Percentiles rank a stretch among this genome's conserved stretches.
Conservation (phyloP, 345 rosid species). For the Boechera divaricarpa region DNA sequence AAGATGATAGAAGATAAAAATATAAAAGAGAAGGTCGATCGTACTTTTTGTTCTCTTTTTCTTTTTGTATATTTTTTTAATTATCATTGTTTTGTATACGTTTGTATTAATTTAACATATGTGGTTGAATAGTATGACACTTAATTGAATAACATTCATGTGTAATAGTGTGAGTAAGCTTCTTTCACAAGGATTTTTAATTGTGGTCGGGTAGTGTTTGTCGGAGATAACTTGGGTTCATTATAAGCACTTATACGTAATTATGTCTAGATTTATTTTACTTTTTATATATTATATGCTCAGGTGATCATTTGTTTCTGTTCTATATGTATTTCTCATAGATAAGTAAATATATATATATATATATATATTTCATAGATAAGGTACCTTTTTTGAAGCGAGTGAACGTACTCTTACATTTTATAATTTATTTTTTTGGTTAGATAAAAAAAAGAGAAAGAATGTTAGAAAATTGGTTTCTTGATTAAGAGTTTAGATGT, state of each 20-base stretch:
- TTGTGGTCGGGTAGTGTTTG: constrained; percentile 36
- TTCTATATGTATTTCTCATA: background rate
- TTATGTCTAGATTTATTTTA: constrained; percentile 19
- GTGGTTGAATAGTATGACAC: constrained; percentile 17
- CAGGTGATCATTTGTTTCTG: constrained; percentile 16
- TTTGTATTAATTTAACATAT: constrained; percentile 2
- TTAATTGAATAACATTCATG: constrained; percentile 18
- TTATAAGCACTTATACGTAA: constrained; percentile 35
- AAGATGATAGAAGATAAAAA: constrained; percentile 26
- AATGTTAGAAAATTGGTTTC: background rate
- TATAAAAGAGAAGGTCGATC: constrained; percentile 18
- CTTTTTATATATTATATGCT: background rate
- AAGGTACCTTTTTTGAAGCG: background rate
- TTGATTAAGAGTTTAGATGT: background rate
- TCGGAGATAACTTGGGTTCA: constrained; percentile 22
- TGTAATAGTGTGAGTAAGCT: constrained; percentile 17
- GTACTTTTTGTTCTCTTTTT: constrained; percentile 32
- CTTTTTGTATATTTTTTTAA: background rate
- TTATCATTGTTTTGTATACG: background rate
- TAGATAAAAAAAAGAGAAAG: background rate
- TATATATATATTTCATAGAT: background rate
- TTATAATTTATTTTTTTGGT: background rate
- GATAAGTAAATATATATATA: background rate
- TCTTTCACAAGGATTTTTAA: constrained; percentile 34
- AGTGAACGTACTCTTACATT: background rate